Evolutionary conservation across 139 green algal species (phyloP).

Genomic region (Tetradesmus lagerheimii): DNA sequence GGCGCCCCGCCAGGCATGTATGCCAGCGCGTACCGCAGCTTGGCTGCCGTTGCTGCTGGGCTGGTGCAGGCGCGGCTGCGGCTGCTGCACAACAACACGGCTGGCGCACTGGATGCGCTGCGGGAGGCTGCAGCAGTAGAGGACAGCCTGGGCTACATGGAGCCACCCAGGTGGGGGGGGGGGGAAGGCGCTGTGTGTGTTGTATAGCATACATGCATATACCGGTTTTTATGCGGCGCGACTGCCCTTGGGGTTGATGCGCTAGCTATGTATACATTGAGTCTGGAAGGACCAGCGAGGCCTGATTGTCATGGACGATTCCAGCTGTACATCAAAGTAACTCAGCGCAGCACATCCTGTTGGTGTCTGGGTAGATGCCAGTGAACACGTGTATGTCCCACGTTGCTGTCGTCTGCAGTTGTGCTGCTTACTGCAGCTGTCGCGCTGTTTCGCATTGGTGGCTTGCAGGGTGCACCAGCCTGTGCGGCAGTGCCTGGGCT

Average conservation of each 20-base stretch:
- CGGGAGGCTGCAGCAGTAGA: conserved; percentile 7
- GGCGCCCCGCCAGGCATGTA: conserved; percentile 32
- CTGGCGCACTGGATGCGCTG: not conserved
- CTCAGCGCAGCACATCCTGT: too few relatives aligned
- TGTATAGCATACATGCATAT: too few relatives aligned
- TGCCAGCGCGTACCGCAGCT: conserved; percentile 1
- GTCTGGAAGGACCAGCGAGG: too few relatives aligned
- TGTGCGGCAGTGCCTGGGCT: conserved; percentile 66
- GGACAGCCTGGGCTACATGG: conserved; percentile 57
- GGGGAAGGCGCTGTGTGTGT: too few relatives aligned
- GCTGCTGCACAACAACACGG: conserved; percentile 22
- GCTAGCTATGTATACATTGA: too few relatives aligned
- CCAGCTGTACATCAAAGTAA: too few relatives aligned
- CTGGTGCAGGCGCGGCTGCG: not conserved
- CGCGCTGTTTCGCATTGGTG: too few relatives aligned
- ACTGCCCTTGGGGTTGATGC: not conserved
- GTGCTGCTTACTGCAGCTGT: too few relatives aligned
- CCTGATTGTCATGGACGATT: too few relatives aligned
- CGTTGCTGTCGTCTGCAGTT: not conserved
- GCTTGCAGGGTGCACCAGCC: conserved; percentile 58
- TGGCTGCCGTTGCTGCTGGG: not conserved
- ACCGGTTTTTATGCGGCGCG: too few relatives aligned
- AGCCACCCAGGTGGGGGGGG: conserved; percentile 60
- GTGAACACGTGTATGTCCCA: not conserved
- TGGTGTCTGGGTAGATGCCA: too few relatives aligned